phyloP scores from a whole-genome alignment of 1,284 basidiomycete genomes.

The Cutaneotrichosporon cyanovorans region DNA sequence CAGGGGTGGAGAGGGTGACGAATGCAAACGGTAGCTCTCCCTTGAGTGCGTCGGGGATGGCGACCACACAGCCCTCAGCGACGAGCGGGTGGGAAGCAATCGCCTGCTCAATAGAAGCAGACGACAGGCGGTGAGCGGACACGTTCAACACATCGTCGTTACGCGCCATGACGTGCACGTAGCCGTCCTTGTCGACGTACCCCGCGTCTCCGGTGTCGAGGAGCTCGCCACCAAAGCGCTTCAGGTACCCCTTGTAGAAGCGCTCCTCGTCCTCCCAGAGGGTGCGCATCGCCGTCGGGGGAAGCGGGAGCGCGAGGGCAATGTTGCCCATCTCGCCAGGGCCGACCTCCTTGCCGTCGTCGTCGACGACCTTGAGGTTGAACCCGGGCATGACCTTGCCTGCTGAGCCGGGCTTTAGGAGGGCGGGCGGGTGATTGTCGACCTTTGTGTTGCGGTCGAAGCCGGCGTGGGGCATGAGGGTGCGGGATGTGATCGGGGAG shows the following conservation, averaged over 20 bases:
- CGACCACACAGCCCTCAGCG: constrained; percentile 76
- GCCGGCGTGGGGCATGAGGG: constrained; percentile 56
- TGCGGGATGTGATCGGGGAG: constrained; percentile 45
- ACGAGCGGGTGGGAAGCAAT: constrained; percentile 84
- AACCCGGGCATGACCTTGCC: constrained; percentile 20
- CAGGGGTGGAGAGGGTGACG: constrained; percentile 44
- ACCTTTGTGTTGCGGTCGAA: constrained; percentile 47
- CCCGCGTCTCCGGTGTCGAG: constrained; percentile 92
- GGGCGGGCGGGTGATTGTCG: constrained; percentile 7
- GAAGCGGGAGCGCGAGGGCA: constrained; percentile 74
- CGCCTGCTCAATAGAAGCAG: constrained; percentile 90
- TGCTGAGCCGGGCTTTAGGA: constrained; percentile 15
- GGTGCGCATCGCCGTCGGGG: constrained; percentile 62
- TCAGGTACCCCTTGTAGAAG: constrained; percentile 86
- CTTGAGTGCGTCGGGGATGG: constrained; percentile 73
- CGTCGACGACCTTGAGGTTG: constrained; percentile 20
- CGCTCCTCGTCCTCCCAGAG: constrained; percentile 70
- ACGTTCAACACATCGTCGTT: constrained; percentile 64
- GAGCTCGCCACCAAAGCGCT: constrained; percentile 37
- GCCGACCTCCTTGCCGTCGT: constrained; percentile 14
- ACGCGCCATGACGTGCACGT: constrained; percentile 93
- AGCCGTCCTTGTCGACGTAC: constrained; percentile 82
- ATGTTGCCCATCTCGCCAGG: constrained; percentile 18
- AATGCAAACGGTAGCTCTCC: constrained; percentile 55
- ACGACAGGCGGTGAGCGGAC: constrained; percentile 87